Conservation (phyloP, 768 basidiomycete genomes). For the Pulveroboletus sp. region DNA sequence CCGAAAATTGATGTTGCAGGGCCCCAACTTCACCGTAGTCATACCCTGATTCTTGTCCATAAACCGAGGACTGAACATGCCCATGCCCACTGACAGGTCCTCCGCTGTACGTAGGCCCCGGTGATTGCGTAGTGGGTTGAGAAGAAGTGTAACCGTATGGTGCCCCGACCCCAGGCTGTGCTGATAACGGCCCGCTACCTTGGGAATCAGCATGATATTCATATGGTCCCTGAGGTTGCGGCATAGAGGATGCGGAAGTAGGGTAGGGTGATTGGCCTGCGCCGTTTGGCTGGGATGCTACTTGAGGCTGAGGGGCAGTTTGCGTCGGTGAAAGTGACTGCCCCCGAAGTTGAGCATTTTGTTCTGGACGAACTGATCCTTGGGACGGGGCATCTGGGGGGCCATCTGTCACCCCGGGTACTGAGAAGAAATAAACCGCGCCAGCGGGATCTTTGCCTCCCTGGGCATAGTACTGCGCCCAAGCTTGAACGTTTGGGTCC, state of each 20-base stretch:
- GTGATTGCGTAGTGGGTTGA: constrained; percentile 15
- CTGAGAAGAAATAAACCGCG: constrained; percentile 75
- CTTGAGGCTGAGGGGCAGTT: constrained; percentile 16
- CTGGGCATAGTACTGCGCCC: constrained; percentile 83
- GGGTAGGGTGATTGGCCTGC: constrained; percentile 15
- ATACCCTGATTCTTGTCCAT: constrained; percentile 20
- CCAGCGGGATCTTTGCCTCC: constrained; percentile 75
- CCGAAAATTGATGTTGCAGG: constrained; percentile 32
- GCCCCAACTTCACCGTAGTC: constrained; percentile 23
- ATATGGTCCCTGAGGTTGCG: constrained; percentile 21
- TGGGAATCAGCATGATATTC: constrained; percentile 17
- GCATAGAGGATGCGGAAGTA: neutral
- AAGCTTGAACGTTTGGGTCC: constrained; percentile 81
- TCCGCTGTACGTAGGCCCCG: constrained; percentile 16
- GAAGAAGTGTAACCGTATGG: constrained; percentile 18
- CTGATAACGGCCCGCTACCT: neutral
- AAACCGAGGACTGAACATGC: constrained; percentile 8
- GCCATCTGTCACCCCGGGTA: constrained; percentile 67
- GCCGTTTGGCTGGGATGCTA: constrained; percentile 10
- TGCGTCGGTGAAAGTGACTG: constrained; percentile 18
- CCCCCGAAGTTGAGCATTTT: constrained; percentile 9
- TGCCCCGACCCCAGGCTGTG: constrained; percentile 6
- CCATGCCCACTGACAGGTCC: constrained; percentile 24
- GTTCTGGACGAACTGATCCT: constrained; percentile 5
- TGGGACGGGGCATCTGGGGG: constrained; percentile 14